Conservation (phyloP, 2,329 filamentous ascomycete species). For the Cladorrhinum sp. region DNA sequence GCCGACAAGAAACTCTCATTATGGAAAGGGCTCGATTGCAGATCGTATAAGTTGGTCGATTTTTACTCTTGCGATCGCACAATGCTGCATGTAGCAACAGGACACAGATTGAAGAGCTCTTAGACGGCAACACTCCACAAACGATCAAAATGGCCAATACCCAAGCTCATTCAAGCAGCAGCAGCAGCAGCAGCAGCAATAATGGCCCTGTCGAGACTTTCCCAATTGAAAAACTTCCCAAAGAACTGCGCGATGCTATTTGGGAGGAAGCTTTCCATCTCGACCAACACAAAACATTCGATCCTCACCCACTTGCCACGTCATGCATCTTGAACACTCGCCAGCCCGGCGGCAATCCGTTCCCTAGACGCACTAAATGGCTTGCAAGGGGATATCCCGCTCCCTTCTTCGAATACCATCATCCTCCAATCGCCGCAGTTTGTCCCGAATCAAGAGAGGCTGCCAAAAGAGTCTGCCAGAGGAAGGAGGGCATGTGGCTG, state of each 20-base stretch:
- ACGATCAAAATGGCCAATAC: too few species aligned
- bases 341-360: neutral
- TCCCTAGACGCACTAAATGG: neutral
- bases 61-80: too few species aligned
- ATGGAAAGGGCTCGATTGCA: too few species aligned
- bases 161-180: too few species aligned
- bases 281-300: neutral
- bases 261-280: neutral
- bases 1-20: too few species aligned
- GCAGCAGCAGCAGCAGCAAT: too few species aligned
- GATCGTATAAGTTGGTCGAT: too few species aligned
- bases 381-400: neutral
- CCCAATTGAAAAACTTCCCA: neutral
- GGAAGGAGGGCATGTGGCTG: neutral
- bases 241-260: neutral
- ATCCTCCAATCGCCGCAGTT: neutral
- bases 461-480: neutral
- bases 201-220: neutral
- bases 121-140: too few species aligned
- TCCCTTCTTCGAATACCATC: neutral
- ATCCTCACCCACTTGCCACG: neutral
- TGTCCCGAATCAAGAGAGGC: neutral
- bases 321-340: too few species aligned
- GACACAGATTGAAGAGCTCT: too few species aligned
- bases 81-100: too few species aligned